A percentile compares a stretch with the other conserved stretches of the same genome.
Conservation (phyloP, 768 basidiomycete species). For the Xerocomellus intermedius region DNA sequence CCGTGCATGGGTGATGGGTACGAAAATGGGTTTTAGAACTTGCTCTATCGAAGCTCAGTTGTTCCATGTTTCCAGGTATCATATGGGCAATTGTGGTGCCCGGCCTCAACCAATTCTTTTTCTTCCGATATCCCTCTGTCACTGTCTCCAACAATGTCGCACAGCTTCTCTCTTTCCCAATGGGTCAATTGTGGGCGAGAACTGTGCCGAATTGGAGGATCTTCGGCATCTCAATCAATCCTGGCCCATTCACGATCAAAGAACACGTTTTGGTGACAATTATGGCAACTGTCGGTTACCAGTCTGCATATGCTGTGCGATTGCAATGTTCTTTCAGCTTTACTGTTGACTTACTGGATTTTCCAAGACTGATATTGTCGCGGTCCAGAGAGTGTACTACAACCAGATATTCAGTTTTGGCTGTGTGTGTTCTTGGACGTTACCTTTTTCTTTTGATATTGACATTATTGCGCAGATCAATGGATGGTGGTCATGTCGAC, state of each 20-base stretch:
- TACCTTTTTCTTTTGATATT: neutral
- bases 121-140: slow-evolving; percentile 60
- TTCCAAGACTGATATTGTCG: slow-evolving; percentile 61
- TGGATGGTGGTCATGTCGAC: slow-evolving; percentile 71
- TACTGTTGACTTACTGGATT: neutral
- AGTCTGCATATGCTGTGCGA: slow-evolving; percentile 24
- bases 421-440: slow-evolving; percentile 28
- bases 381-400: slow-evolving; percentile 72
- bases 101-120: slow-evolving; percentile 78
- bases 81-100: slow-evolving; percentile 62
- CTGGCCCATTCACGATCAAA: slow-evolving; percentile 80
- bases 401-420: slow-evolving; percentile 53
- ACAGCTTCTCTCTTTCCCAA: slow-evolving; percentile 69
- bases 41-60: neutral
- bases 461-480: slow-evolving; percentile 36
- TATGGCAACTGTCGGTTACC: slow-evolving; percentile 52
- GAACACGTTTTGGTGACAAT: slow-evolving; percentile 71
- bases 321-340: neutral
- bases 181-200: slow-evolving; percentile 61
- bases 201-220: slow-evolving; percentile 50
- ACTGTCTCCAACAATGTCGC: slow-evolving; percentile 55
- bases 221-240: slow-evolving; percentile 62
- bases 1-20: slow-evolving; percentile 59
- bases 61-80: slow-evolving; percentile 25
- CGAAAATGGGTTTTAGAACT: neutral